Evolutionary conservation across 2,329 filamentous ascomycete genomes (phyloP).

Genomic region (Fusarium anguioides): DNA sequence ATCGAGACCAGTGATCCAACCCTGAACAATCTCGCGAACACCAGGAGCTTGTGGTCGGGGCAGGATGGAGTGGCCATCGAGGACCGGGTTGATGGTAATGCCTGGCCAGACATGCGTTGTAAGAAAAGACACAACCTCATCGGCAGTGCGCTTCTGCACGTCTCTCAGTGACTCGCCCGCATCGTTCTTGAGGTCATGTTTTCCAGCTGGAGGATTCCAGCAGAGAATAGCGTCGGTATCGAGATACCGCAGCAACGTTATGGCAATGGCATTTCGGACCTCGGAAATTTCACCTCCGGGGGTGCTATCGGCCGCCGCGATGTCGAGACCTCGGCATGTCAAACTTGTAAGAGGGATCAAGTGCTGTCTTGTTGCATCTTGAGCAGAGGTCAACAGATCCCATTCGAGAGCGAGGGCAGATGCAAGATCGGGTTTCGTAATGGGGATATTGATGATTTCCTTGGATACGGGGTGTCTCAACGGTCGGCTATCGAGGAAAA

Average conservation of each 20-base stretch:
- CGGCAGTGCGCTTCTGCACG: slow-evolving; percentile 75
- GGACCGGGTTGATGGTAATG: slow-evolving; percentile 79
- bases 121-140: slow-evolving; percentile 78
- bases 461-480: slow-evolving; percentile 82
- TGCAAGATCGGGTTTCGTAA: slow-evolving; percentile 82
- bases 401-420: slow-evolving; percentile 91
- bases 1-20: slow-evolving; percentile 79
- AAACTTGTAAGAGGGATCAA: slow-evolving; percentile 91
- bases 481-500: slow-evolving; percentile 82
- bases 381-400: slow-evolving; percentile 83
- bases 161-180: slow-evolving; percentile 72
- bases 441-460: slow-evolving; percentile 75
- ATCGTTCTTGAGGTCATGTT: slow-evolving; percentile 60
- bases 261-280: slow-evolving; percentile 72
- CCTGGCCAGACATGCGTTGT: slow-evolving; percentile 84
- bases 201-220: slow-evolving; percentile 74
- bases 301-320: slow-evolving; percentile 72
- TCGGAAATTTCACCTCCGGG: slow-evolving; percentile 54
- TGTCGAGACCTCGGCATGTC: slow-evolving; percentile 84
- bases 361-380: slow-evolving; percentile 87
- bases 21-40: slow-evolving; percentile 80
- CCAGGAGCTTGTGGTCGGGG: slow-evolving; percentile 77
- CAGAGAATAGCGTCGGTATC: slow-evolving; percentile 93
- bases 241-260: slow-evolving; percentile 83
- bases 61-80: slow-evolving; percentile 81